Percentiles rank a stretch among this genome's conserved stretches.
Conservation (phyloP, 2,329 filamentous ascomycete species). For the Xylaria polymorpha region DNA sequence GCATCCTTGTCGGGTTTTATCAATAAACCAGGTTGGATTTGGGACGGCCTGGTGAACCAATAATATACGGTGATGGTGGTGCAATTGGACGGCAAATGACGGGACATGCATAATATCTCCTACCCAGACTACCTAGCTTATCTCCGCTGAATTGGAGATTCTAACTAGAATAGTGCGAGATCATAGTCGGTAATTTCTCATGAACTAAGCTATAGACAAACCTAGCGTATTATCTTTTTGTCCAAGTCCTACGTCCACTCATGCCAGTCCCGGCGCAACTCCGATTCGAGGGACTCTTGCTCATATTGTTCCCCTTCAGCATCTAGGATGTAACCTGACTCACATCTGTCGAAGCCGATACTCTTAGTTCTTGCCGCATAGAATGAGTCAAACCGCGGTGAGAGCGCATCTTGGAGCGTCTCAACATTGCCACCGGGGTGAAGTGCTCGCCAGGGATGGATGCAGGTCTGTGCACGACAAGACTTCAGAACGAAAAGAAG, state of each 20-base stretch:
- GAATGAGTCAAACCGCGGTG: conserved; percentile 56
- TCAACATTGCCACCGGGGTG: conserved; percentile 59
- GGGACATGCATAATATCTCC: conserved; percentile 6
- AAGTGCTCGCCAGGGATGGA: conserved; percentile 59
- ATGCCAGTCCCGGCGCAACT: conserved; percentile 40
- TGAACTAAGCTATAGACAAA: background rate
- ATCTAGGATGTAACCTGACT: conserved; percentile 60
- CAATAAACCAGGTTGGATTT: background rate
- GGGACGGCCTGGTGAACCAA: conserved; percentile 12
- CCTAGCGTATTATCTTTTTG: background rate
- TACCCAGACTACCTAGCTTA: background rate
- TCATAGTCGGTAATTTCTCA: background rate
- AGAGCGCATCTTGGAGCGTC: conserved; percentile 58
- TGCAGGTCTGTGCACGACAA: conserved; percentile 59
- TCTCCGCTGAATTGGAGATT: conserved; percentile 1
- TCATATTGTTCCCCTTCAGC: conserved; percentile 59
- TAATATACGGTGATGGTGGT: conserved; percentile 12
- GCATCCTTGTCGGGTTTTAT: background rate
- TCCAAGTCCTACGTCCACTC: conserved; percentile 40
- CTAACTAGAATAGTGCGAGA: background rate
- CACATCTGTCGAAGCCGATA: conserved; percentile 61
- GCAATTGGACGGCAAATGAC: conserved; percentile 23
- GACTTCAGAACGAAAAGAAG: conserved; percentile 63
- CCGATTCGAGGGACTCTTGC: background rate
- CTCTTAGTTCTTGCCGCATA: conserved; percentile 54